Conservation (phyloP, 192 early-diverging fungal genomes). For the Coemansia sp. region DNA sequence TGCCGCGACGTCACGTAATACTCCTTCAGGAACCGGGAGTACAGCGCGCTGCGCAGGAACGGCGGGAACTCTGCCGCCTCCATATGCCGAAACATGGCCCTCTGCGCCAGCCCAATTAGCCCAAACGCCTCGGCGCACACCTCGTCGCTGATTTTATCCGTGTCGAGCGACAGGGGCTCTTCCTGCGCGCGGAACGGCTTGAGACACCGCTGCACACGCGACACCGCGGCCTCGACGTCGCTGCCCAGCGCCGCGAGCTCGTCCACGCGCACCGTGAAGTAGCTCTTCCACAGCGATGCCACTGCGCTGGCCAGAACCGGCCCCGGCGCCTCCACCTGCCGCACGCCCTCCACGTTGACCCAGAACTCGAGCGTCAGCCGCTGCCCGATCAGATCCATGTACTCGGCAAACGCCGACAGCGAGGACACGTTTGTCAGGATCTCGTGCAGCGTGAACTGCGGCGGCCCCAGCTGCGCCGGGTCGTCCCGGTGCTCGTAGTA, state of each 20-base stretch:
- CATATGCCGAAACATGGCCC: conserved; percentile 63
- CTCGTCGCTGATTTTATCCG: background rate
- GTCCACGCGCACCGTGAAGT: conserved; percentile 49
- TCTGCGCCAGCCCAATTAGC: conserved; percentile 51
- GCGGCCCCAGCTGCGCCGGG: conserved; percentile 34
- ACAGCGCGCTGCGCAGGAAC: conserved; percentile 61
- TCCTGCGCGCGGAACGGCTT: conserved; percentile 14
- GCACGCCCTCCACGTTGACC: conserved; percentile 65
- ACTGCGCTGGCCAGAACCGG: conserved; percentile 30
- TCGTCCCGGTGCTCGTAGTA: conserved; percentile 50
- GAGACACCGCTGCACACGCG: conserved; percentile 31
- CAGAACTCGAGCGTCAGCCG: conserved; percentile 68
- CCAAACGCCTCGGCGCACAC: conserved; percentile 34
- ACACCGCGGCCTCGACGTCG: conserved; percentile 23
- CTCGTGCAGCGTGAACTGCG: conserved; percentile 53
- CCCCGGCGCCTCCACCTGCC: conserved; percentile 7
- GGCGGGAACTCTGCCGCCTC: conserved; percentile 54
- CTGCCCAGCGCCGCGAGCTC: conserved; percentile 28
- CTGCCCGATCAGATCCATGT: conserved; percentile 66
- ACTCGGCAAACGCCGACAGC: conserved; percentile 74
- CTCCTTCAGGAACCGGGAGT: conserved; percentile 58
- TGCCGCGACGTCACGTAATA: conserved; percentile 47
- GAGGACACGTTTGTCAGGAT: conserved; percentile 64
- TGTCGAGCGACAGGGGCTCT: conserved; percentile 18
- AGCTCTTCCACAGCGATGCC: conserved; percentile 46